A percentile compares a stretch with the other conserved stretches of the same genome.
Evolutionary conservation across 2,329 filamentous ascomycete genomes (phyloP).

Genomic region (Colletotrichum noveboracense): DNA sequence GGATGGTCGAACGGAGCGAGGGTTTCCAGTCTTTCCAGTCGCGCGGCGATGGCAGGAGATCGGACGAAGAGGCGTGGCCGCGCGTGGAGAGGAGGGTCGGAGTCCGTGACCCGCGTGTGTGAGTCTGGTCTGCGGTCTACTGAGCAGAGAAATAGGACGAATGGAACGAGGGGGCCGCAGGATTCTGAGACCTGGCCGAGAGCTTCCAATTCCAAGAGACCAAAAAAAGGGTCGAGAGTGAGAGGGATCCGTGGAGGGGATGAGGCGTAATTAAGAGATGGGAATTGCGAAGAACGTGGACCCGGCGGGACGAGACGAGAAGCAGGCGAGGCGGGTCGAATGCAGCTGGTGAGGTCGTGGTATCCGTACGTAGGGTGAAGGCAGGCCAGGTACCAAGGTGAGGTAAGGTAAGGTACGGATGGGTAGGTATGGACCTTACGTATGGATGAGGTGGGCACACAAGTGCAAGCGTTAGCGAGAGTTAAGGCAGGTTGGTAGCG

Average conservation of each 20-base stretch:
- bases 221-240: not conserved
- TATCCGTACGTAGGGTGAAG: not conserved
- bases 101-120: constrained; percentile 3
- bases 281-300: not conserved
- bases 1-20: not conserved
- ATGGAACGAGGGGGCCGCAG: not conserved
- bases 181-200: not conserved
- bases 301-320: not conserved
- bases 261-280: constrained; percentile 9
- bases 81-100: constrained; percentile 1
- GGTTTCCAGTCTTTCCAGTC: constrained; percentile 13
- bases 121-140: not conserved
- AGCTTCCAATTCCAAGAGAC: not conserved
- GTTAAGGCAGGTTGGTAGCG: not conserved
- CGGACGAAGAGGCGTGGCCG: constrained; percentile 8
- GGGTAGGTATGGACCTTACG: not conserved
- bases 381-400: not conserved
- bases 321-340: not conserved
- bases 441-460: not conserved
- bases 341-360: not conserved
- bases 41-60: constrained; percentile 5
- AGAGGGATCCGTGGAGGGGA: not conserved
- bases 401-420: not conserved
- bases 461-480: not conserved
- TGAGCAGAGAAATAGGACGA: not conserved